Evolutionary conservation across 805 yeast genomes (phyloP), one percentile per base, ranked within the genome.

Genomic region (Yarrowia sp.): DNA sequence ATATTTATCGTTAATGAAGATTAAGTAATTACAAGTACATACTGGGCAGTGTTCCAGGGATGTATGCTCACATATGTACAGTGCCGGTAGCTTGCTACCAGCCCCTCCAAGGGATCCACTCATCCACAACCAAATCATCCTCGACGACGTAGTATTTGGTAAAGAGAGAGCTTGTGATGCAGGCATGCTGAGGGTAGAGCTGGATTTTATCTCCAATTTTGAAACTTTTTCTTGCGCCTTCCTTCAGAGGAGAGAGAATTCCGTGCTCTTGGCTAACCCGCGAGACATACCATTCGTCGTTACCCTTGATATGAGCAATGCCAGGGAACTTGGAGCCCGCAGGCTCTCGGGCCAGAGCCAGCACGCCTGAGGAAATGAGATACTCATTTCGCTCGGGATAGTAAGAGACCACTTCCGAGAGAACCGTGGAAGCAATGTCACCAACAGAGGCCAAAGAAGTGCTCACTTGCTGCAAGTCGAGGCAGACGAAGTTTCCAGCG

Each of bases 241-340:
- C 68, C n/a, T 38, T 40, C 32, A 35, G 35, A n/a, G 64, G 55
- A 16, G 72, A 87, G 79, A 68, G 88, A 49, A 90, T 87, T 11
- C 95, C 96, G 75, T 90, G 96, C 74, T 90, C 96, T 76, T 90
- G 95, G 69, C 90, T 86, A 58, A 90, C 77, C 72, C 92, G 81
- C 43, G 86, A 89, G 12, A 90, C 86, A 58, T 77, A 76, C 93
- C 93, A 90, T 55, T 82, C 79, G 72, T 80, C 85, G 0, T 80
- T 79, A 1, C 73, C 72, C 38, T 76, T 68, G 1, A 86, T 77
- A n/a, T 76, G 73, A 3, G 93, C 94, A 74, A 77, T 82, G 0
- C 94, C 94, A 16, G 86, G 84, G 78, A 70, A 82, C 80, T 72
- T 87, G 19, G 81, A 73, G 0, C 87, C 85, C 0, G 90, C 86